These are phyloP conservation scores for Vicia sativa DNA, from an alignment of 306 rosid genomes.

Conservation along the genomic window DNA sequence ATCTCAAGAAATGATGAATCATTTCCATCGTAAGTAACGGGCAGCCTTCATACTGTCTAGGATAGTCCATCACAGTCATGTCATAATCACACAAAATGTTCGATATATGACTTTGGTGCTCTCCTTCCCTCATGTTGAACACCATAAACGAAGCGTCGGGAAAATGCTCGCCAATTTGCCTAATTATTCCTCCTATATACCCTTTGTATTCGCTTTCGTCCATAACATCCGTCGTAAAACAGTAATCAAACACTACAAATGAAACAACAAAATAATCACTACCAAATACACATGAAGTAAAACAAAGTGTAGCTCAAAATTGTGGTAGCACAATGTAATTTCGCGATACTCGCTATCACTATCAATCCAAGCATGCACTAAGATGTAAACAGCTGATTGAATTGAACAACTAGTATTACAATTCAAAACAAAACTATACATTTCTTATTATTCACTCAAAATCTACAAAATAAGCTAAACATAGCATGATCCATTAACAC, in stretches of 20 bases:
- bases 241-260: constrained; percentile 86
- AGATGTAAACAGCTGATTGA: no score
- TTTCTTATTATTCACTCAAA: constrained; percentile 21
- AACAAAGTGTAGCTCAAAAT: background rate
- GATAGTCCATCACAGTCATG: constrained; percentile 97
- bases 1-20: constrained; percentile 92
- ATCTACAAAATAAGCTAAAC: constrained; percentile 23
- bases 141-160: constrained; percentile 93
- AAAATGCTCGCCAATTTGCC: constrained; percentile 69
- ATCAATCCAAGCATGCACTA: no score
- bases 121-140: constrained; percentile 95
- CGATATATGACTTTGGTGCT: constrained; percentile 68
- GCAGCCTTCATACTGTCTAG: constrained; percentile 92
- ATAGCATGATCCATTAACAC: constrained; percentile 26
- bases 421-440: background rate
- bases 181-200: constrained; percentile 72
- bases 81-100: constrained; percentile 70
- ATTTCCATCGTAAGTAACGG: constrained; percentile 93
- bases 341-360: no score
- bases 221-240: constrained; percentile 84
- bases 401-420: no score
- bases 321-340: no score
- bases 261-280: constrained; percentile 38
- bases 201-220: constrained; percentile 75
- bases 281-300: constrained; percentile 17